phyloP scores from a whole-genome alignment of 23 red algal genomes.

The Gracilaria gracilis region DNA sequence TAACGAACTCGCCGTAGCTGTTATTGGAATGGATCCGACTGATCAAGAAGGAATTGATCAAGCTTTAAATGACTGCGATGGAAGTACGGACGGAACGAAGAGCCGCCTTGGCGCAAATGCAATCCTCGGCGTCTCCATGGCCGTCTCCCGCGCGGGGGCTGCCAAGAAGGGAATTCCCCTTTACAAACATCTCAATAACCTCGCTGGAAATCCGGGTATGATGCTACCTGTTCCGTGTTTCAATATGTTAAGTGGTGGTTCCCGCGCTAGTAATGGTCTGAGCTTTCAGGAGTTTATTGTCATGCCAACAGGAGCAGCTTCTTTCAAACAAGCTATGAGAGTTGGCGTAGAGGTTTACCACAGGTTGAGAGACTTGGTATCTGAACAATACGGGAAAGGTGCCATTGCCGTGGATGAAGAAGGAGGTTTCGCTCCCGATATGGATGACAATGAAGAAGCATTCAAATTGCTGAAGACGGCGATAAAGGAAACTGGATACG shows the following conservation, averaged over 20 bases:
- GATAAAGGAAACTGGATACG: slow-evolving; percentile 84
- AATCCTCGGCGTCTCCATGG: slow-evolving; percentile 98
- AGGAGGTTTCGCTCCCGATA: slow-evolving; percentile 95
- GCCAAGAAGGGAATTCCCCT: slow-evolving; percentile 87
- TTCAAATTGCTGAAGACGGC: slow-evolving; percentile 79
- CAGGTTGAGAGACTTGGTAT: slow-evolving; percentile 82
- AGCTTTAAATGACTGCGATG: slow-evolving; percentile 90
- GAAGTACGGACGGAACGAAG: slow-evolving; percentile 81
- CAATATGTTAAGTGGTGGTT: slow-evolving; percentile 94
- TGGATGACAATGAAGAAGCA: slow-evolving; percentile 86
- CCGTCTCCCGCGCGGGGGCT: slow-evolving; percentile 94
- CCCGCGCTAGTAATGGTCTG: slow-evolving; percentile 90
- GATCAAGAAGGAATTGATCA: slow-evolving; percentile 95
- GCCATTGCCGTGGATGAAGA: slow-evolving; percentile 89
- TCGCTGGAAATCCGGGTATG: slow-evolving; percentile 88
- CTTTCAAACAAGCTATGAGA: slow-evolving; percentile 88
- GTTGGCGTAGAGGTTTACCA: slow-evolving; percentile 95
- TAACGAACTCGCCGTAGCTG: slow-evolving; percentile 82
- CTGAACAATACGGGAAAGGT: slow-evolving; percentile 84
- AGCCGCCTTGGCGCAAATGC: slow-evolving; percentile 93
- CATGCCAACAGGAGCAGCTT: slow-evolving; percentile 87
- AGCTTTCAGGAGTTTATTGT: slow-evolving; percentile 99
- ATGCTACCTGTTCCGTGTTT: slow-evolving; percentile 96
- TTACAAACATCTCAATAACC: slow-evolving; percentile 97
- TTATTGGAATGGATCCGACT: slow-evolving; percentile 93